These are phyloP conservation scores for Nakazawaea ishiwadae DNA, from an alignment of 805 yeast species.

Conservation along the genomic window DNA sequence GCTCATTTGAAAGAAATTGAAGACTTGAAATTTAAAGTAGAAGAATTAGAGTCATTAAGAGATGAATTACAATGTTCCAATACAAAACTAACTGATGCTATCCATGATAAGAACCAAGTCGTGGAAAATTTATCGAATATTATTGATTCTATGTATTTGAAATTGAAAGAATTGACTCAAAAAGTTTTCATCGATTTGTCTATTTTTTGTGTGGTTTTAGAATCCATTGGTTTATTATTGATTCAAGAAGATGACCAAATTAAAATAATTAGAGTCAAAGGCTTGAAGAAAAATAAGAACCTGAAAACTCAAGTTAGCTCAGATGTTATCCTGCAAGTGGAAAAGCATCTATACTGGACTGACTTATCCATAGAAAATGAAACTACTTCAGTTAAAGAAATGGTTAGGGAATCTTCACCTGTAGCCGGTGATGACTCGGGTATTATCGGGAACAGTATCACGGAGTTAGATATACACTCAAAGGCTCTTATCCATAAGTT, in stretches of 20 bases:
- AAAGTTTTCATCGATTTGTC: constrained; percentile 32
- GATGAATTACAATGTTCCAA: constrained; percentile 38
- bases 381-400: constrained; percentile 9
- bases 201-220: constrained; percentile 55
- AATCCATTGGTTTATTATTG: constrained; percentile 72
- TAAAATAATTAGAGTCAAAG: constrained; percentile 73
- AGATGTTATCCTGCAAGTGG: constrained; percentile 7
- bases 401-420: constrained; percentile 7
- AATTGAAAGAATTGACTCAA: constrained; percentile 39
- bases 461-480: constrained; percentile 12
- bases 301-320: constrained; percentile 6
- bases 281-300: constrained; percentile 45
- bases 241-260: constrained; percentile 32
- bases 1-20: constrained; percentile 46
- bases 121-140: constrained; percentile 18
- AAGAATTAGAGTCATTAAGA: constrained; percentile 44
- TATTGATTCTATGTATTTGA: constrained; percentile 22
- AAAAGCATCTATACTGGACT: constrained; percentile 13
- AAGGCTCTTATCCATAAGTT: constrained; percentile 10
- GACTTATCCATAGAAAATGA: constrained; percentile 10
- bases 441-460: constrained; percentile 8
- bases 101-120: constrained; percentile 20
- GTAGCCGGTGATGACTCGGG: neutral
- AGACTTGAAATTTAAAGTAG: constrained; percentile 35
- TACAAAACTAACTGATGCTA: constrained; percentile 28